phyloP scores from a whole-genome alignment of 179 eudicot species.

The Vitellaria paradoxa region DNA sequence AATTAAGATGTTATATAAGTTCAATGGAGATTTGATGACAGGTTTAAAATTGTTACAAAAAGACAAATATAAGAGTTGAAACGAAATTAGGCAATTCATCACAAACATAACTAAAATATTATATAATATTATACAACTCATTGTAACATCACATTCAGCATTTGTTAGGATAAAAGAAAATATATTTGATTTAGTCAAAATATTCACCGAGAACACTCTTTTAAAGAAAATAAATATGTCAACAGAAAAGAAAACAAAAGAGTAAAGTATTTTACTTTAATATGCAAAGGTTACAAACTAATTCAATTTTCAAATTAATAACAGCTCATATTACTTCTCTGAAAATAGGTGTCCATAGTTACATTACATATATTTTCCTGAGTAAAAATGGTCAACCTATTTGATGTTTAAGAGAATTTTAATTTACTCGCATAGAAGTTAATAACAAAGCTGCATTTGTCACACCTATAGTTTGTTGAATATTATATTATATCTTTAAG shows the following conservation, averaged over 20 bases:
- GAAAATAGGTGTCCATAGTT: too few species aligned
- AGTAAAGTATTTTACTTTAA: too few species aligned
- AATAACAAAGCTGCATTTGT: constrained; percentile 60
- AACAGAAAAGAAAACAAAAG: not conserved
- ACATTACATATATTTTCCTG: constrained; percentile 45
- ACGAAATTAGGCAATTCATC: not conserved
- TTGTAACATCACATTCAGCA: not conserved
- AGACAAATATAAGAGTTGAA: not conserved
- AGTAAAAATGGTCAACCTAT: constrained; percentile 67
- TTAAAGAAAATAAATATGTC: not conserved
- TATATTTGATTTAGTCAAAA: not conserved
- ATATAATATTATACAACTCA: not conserved
- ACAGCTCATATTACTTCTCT: too few species aligned
- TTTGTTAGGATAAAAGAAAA: not conserved
- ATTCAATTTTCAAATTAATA: too few species aligned
- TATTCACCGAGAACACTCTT: not conserved
- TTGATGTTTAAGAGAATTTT: constrained; percentile 92
- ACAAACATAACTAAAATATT: not conserved
- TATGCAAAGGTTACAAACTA: not conserved
- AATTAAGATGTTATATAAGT: not conserved
- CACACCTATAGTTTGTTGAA: too few species aligned
- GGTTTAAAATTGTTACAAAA: not conserved
- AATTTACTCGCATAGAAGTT: constrained; percentile 80
- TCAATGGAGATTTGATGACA: not conserved
- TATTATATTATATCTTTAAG: too few species aligned